These are phyloP conservation scores for Hypericum androsaemum DNA, from an alignment of 345 rosid species.

Conservation along the genomic window DNA sequence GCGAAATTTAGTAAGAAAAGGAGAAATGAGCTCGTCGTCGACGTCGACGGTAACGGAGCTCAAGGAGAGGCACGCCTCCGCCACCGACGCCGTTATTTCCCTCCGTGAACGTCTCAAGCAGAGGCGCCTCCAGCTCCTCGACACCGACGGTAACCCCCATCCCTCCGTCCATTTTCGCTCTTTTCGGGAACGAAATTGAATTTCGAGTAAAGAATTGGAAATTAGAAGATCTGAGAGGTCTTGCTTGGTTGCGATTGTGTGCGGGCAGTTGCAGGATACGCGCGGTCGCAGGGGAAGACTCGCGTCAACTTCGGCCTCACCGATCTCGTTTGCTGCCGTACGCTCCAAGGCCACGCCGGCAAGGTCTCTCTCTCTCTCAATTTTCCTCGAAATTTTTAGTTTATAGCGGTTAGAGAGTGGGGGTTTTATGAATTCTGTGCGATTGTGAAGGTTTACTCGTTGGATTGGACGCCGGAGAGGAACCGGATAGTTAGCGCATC, in stretches of 20 bases:
- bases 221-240: slow-evolving; percentile 3
- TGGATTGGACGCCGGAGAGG: slow-evolving; percentile 85
- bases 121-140: slow-evolving; percentile 70
- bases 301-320: slow-evolving; percentile 71
- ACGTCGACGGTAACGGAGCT: slow-evolving; percentile 78
- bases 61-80: slow-evolving; percentile 71
- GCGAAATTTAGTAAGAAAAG: too few species aligned
- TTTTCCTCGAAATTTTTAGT: slow-evolving; percentile 4
- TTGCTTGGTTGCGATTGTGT: slow-evolving; percentile 14
- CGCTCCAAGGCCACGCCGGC: slow-evolving; percentile 93
- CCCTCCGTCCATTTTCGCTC: background rate
- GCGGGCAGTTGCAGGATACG: slow-evolving; percentile 58
- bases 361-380: slow-evolving; percentile 34
- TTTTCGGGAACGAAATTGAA: background rate
- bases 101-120: slow-evolving; percentile 70
- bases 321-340: slow-evolving; percentile 94
- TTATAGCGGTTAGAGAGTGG: slow-evolving; percentile 6
- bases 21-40: too few species aligned
- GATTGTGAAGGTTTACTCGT: slow-evolving; percentile 59
- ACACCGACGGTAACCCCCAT: slow-evolving; percentile 49
- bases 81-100: slow-evolving; percentile 49
- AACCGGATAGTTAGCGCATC: slow-evolving; percentile 93
- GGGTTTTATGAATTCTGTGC: background rate
- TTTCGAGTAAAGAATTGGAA: background rate
- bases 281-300: slow-evolving; percentile 51